Evolutionary conservation across 129 eudicot genomes (phyloP), one percentile per base, ranked within the genome.

Genomic region (Smallanthus sonchifolius): DNA sequence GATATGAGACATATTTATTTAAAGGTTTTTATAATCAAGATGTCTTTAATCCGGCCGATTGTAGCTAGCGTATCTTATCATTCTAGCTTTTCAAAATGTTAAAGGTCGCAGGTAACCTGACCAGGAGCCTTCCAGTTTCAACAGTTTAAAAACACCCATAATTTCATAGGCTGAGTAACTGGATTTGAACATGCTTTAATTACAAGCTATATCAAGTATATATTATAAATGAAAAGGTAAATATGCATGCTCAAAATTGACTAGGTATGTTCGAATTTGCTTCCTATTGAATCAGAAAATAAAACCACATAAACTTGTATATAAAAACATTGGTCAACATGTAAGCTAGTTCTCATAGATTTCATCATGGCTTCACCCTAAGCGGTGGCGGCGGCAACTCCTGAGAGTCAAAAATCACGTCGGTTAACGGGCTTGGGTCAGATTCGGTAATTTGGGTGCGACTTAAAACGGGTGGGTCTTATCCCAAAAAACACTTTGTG

Each of bases 281-380:
- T 45, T 74, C 71, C 78, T 60, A 43, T 59, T 13, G 24, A 44
- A 47, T 34, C 45, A 2, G 11, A 34, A 70, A 36, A 52, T 51
- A 1, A 60, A 42, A 43, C 59, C 45, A 45, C 79, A 75, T 52
- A 63, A 75, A 75, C 67, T 20, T 13, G 76, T 55, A 32, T 62
- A 74, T 49, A 15, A 63, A 45, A 74, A 64, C 71, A 74, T 74
- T 24, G 32, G 45, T 62, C 62, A 62, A 48, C 78, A 74, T 74
- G 71, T 74, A 62, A 62, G 20, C 51, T 44, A 4, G 17, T 60
- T 61, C 69, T 16, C 78, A 60, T 37, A 62, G 38, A 45, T 74
- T 39, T 57, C 68, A 55, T 20, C 62, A 24, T 39, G 30, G 24
- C 44, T 56, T 74, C 71, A 39, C 62, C 48, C 48, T 34, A 15